A percentile compares a stretch with the other conserved stretches of the same genome.
phyloP scores from a whole-genome alignment of 2,329 filamentous ascomycete genomes.

The Colletotrichum paranaense region DNA sequence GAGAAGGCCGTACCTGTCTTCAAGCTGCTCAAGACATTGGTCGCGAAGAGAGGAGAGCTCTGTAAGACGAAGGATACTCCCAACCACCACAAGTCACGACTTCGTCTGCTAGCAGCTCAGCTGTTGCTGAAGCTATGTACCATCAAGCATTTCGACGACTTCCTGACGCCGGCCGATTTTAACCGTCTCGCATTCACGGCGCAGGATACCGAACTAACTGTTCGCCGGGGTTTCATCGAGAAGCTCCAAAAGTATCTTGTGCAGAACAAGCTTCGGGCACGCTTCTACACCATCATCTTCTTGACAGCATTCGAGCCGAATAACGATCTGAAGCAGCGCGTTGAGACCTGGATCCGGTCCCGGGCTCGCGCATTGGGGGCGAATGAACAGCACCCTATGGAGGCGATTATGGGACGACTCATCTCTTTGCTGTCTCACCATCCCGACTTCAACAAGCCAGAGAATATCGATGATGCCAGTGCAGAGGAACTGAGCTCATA shows the following conservation, averaged over 20 bases:
- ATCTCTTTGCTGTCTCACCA: slow-evolving; percentile 93
- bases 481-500: slow-evolving; percentile 51
- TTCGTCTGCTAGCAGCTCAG: slow-evolving; percentile 85
- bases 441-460: slow-evolving; percentile 78
- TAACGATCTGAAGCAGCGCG: slow-evolving; percentile 76
- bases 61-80: slow-evolving; percentile 82
- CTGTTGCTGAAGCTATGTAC: slow-evolving; percentile 87
- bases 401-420: slow-evolving; percentile 83
- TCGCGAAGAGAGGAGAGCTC: slow-evolving; percentile 82
- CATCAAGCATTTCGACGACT: slow-evolving; percentile 78
- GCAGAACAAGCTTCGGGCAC: slow-evolving; percentile 73
- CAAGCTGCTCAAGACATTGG: slow-evolving; percentile 80
- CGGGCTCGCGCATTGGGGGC: slow-evolving; percentile 74
- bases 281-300: slow-evolving; percentile 93
- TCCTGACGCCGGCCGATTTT: slow-evolving; percentile 80
- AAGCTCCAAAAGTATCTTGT: slow-evolving; percentile 93
- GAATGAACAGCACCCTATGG: slow-evolving; percentile 75
- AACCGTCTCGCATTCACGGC: slow-evolving; percentile 83
- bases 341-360: slow-evolving; percentile 90
- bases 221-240: slow-evolving; percentile 82
- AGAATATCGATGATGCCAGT: slow-evolving; percentile 18
- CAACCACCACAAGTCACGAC: slow-evolving; percentile 79
- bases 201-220: slow-evolving; percentile 80
- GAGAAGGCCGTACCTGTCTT: slow-evolving; percentile 76
- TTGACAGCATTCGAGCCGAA: slow-evolving; percentile 91